These are phyloP conservation scores for Pichia manshurica DNA, from an alignment of 805 yeast species.

Conservation along the genomic window DNA sequence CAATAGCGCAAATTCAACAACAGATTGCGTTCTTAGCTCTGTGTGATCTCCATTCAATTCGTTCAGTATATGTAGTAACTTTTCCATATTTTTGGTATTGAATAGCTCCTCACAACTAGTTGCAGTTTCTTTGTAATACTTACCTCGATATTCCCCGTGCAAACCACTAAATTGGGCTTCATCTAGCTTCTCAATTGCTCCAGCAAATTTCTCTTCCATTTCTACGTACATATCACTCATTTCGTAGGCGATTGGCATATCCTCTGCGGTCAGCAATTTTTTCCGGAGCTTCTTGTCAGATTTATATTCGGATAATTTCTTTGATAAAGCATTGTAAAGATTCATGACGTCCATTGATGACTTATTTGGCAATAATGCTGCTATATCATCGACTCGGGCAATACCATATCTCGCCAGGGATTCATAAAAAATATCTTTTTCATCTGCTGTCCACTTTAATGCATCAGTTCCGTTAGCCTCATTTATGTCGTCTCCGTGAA, in stretches of 20 bases:
- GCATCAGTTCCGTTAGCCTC: constrained; percentile 24
- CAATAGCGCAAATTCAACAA: constrained; percentile 1
- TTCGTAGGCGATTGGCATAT: constrained; percentile 50
- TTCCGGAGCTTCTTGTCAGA: constrained; percentile 14
- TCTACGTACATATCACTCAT: constrained; percentile 38
- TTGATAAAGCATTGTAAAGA: constrained; percentile 39
- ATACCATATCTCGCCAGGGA: constrained; percentile 46
- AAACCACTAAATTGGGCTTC: not conserved
- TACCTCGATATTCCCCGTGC: not conserved
- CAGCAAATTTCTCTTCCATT: constrained; percentile 37
- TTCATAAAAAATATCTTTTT: constrained; percentile 48
- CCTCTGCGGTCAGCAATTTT: constrained; percentile 33
- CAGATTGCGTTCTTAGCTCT: not conserved
- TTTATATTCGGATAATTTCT: constrained; percentile 27
- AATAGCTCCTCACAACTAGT: not conserved
- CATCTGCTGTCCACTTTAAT: constrained; percentile 39
- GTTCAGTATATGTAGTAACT: not conserved
- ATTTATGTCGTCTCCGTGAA: constrained; percentile 14
- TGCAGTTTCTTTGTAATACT: not conserved
- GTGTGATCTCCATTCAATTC: not conserved
- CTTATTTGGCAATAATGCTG: constrained; percentile 36
- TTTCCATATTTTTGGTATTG: not conserved
- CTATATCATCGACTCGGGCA: constrained; percentile 38
- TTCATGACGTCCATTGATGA: constrained; percentile 37
- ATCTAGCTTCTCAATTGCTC: constrained; percentile 6